phyloP scores from a whole-genome alignment of 495 filamentous ascomycete genomes.

The Cercophora scortea region DNA sequence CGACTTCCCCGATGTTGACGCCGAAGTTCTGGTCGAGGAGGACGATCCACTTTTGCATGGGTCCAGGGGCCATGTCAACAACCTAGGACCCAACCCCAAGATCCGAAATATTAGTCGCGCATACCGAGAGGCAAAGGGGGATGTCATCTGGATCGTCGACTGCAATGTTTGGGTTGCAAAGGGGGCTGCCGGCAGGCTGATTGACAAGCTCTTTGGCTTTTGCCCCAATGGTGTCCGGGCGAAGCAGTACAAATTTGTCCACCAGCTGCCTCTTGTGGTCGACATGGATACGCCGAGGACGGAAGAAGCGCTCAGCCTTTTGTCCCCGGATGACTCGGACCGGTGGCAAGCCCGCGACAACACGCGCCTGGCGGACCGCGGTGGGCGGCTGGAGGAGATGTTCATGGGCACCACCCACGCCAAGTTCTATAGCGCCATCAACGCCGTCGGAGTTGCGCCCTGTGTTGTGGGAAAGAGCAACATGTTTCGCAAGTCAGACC shows the following conservation, averaged over 20 bases:
- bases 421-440: conserved; percentile 98
- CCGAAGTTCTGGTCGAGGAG: conserved; percentile 71
- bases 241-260: conserved; percentile 84
- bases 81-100: conserved; percentile 92
- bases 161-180: conserved; percentile 91
- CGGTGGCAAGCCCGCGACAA: neutral
- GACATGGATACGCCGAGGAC: conserved; percentile 49
- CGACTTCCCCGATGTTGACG: conserved; percentile 69
- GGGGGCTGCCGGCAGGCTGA: conserved; percentile 75
- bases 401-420: conserved; percentile 93
- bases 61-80: conserved; percentile 39
- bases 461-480: conserved; percentile 97
- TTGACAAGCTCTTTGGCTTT: conserved; percentile 73
- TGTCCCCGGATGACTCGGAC: neutral
- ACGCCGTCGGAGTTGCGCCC: conserved; percentile 81
- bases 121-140: conserved; percentile 87
- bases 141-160: conserved; percentile 91
- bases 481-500: conserved; percentile 92
- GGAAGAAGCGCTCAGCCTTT: conserved; percentile 11
- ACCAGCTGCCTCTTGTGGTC: conserved; percentile 83
- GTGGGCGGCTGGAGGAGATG: conserved; percentile 85
- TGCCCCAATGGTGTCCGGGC: conserved; percentile 26
- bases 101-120: conserved; percentile 94
- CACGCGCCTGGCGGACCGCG: conserved; percentile 30
- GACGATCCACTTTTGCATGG: conserved; percentile 71